phyloP scores from a whole-genome alignment of 768 basidiomycete genomes.

The Terana coerulea region DNA sequence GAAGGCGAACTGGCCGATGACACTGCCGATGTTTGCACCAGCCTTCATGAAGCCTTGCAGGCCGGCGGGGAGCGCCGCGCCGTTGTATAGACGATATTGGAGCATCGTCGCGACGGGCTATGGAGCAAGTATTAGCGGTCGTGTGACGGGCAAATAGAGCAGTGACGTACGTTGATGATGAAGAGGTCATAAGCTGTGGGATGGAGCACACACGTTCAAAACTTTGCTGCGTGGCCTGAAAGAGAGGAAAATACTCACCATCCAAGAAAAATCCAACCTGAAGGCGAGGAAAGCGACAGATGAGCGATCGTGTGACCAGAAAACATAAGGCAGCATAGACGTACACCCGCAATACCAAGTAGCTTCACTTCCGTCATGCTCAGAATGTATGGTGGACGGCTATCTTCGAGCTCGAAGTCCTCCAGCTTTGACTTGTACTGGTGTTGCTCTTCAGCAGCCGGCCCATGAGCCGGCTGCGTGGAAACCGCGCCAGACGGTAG shows the following conservation, averaged over 20 bases:
- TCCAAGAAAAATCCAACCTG: constrained; percentile 73
- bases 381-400: constrained; percentile 36
- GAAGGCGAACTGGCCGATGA: constrained; percentile 65
- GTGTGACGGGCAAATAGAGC: not conserved
- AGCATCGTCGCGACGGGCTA: constrained; percentile 68
- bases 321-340: constrained; percentile 19
- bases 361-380: constrained; percentile 52
- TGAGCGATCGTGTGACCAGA: no score
- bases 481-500: not conserved
- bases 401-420: constrained; percentile 30
- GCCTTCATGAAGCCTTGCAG: constrained; percentile 65
- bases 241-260: constrained; percentile 36
- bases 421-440: constrained; percentile 20
- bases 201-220: constrained; percentile 1
- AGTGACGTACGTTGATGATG: constrained; percentile 55
- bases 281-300: not conserved
- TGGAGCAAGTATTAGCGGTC: not conserved
- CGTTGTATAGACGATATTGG: constrained; percentile 59
- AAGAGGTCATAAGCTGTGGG: constrained; percentile 65
- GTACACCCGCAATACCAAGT: constrained; percentile 56
- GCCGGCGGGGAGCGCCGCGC: constrained; percentile 44
- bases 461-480: not conserved
- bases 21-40: constrained; percentile 66
- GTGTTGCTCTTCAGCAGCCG: not conserved
- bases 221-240: not conserved